Evolutionary conservation across 2,329 filamentous ascomycete species (phyloP).

Genomic region (Colletotrichum sp.): DNA sequence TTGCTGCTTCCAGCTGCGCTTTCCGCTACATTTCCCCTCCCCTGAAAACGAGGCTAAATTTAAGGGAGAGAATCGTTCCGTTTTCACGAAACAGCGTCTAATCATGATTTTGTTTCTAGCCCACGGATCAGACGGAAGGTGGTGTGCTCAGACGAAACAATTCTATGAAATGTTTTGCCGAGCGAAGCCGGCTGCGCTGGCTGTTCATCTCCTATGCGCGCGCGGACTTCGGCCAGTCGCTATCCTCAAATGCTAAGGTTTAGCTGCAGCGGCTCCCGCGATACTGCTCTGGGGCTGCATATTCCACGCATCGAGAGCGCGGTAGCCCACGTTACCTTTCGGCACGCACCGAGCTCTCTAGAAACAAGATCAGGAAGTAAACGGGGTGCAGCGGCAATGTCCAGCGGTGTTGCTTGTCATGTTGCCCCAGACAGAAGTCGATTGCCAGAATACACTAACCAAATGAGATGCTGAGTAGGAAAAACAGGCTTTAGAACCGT

Average conservation of each 20-base stretch:
- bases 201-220: neutral
- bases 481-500: neutral
- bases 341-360: neutral
- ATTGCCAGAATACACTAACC: neutral
- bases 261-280: neutral
- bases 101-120: neutral
- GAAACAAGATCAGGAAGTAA: neutral
- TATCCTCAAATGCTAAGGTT: neutral
- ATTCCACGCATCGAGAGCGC: neutral
- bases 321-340: neutral
- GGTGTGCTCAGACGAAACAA: conserved; percentile 1
- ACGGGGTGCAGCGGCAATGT: neutral
- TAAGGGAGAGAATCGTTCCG: neutral
- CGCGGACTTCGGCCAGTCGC: neutral
- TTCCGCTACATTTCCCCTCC: neutral
- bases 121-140: neutral
- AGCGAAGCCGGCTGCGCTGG: neutral
- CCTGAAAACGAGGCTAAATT: neutral
- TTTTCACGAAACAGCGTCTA: neutral
- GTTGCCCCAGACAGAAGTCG: neutral
- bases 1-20: neutral
- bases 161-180: neutral
- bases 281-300: neutral
- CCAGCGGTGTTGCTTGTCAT: neutral
- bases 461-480: neutral